A percentile compares a stretch with the other conserved stretches of the same genome.
phyloP scores from a whole-genome alignment of 768 basidiomycete genomes.

The Xerocomus spinulosus region DNA sequence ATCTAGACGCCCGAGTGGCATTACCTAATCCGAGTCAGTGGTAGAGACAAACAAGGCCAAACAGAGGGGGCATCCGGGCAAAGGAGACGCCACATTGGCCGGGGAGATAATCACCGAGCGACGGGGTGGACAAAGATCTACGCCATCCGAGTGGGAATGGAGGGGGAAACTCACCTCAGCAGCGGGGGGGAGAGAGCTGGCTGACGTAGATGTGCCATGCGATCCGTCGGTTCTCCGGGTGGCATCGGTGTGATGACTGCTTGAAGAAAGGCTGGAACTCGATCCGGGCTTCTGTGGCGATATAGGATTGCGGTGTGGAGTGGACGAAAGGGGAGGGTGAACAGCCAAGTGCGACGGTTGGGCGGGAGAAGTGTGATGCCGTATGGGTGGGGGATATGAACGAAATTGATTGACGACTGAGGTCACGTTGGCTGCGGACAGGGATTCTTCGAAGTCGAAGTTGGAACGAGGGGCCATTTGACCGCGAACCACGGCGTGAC shows the following conservation, averaged over 20 bases:
- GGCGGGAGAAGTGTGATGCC: constrained; percentile 20
- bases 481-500: constrained; percentile 26
- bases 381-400: constrained; percentile 26
- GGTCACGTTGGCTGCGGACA: constrained; percentile 27
- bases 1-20: constrained; percentile 17
- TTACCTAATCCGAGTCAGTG: constrained; percentile 27
- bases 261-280: constrained; percentile 22
- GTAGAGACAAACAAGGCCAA: constrained; percentile 14
- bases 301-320: constrained; percentile 5
- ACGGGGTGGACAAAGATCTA: constrained; percentile 12
- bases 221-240: constrained; percentile 24
- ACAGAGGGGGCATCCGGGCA: constrained; percentile 3
- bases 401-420: constrained; percentile 31
- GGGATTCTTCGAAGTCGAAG: constrained; percentile 29
- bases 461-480: constrained; percentile 5
- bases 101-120: constrained; percentile 22
- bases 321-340: constrained; percentile 6
- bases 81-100: neutral
- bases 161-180: constrained; percentile 20
- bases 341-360: constrained; percentile 6
- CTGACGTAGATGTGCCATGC: constrained; percentile 24
- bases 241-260: constrained; percentile 24
- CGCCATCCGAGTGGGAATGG: constrained; percentile 8
- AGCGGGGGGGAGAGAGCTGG: constrained; percentile 18
- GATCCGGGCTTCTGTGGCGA: constrained; percentile 25